A percentile compares a stretch with the other conserved stretches of the same genome.
Conservation (phyloP, 495 filamentous ascomycete species). For the Barbatosphaeria neglecta region DNA sequence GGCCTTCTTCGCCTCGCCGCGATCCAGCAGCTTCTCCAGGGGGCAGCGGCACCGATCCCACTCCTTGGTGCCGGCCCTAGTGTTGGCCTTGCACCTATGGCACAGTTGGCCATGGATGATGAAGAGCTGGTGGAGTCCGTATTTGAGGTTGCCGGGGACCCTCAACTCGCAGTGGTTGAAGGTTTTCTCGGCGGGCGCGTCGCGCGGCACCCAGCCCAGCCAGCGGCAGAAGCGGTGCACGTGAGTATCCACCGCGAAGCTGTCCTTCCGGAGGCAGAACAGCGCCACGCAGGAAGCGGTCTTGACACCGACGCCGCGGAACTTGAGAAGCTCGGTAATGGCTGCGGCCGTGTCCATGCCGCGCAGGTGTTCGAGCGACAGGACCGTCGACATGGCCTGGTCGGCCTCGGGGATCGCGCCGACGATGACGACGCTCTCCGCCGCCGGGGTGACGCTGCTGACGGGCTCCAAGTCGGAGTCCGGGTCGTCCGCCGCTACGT, state of each 20-base stretch:
- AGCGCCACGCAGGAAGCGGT: slow-evolving; percentile 75
- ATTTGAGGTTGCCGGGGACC: slow-evolving; percentile 72
- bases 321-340: slow-evolving; percentile 59
- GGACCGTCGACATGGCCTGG: neutral
- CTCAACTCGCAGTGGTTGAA: slow-evolving; percentile 66
- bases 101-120: slow-evolving; percentile 72
- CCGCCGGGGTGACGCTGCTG: too few relatives aligned
- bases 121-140: slow-evolving; percentile 68
- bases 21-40: too few relatives aligned
- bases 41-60: too few relatives aligned
- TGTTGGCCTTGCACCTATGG: slow-evolving; percentile 51
- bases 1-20: too few relatives aligned
- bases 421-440: too few relatives aligned
- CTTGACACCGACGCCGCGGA: slow-evolving; percentile 76
- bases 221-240: slow-evolving; percentile 67
- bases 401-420: too few relatives aligned
- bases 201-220: slow-evolving; percentile 71
- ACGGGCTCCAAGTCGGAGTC: too few relatives aligned
- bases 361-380: slow-evolving; percentile 66
- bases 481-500: too few relatives aligned
- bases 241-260: slow-evolving; percentile 82
- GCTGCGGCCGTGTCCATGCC: slow-evolving; percentile 49
- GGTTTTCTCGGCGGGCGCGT: slow-evolving; percentile 54
- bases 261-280: slow-evolving; percentile 61
- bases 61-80: too few relatives aligned